Evolutionary conservation across 2,329 filamentous ascomycete species (phyloP).

Genomic region (Calonectria naviculata): DNA sequence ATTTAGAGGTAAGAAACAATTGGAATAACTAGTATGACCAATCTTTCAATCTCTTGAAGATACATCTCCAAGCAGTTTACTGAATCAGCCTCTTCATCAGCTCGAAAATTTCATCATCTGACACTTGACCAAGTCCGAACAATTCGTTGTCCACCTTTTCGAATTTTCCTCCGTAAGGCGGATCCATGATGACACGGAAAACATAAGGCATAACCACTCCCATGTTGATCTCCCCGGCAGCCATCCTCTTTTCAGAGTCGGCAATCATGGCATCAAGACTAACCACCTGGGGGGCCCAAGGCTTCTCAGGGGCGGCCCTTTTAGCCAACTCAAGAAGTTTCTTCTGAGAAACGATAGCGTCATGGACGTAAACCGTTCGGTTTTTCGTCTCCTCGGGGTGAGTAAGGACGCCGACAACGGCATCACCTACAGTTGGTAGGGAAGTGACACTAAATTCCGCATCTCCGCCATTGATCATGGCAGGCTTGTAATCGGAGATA

Average conservation of each 20-base stretch:
- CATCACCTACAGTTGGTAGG: slow-evolving; percentile 57
- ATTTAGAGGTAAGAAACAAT: too few species aligned
- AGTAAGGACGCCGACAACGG: slow-evolving; percentile 59
- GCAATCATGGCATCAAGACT: slow-evolving; percentile 39
- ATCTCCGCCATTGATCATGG: slow-evolving; percentile 62
- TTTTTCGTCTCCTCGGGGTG: slow-evolving; percentile 65
- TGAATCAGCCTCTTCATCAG: slow-evolving; percentile 32
- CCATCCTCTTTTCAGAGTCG: slow-evolving; percentile 41
- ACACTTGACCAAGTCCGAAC: slow-evolving; percentile 54
- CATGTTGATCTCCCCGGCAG: slow-evolving; percentile 40
- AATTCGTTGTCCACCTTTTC: slow-evolving; percentile 54
- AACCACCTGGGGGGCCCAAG: slow-evolving; percentile 55
- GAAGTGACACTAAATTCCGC: slow-evolving; percentile 58
- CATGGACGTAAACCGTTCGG: slow-evolving; percentile 56
- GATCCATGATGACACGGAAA: slow-evolving; percentile 42
- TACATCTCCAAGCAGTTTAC: neutral
- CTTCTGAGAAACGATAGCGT: slow-evolving; percentile 57
- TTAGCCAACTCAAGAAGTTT: slow-evolving; percentile 58
- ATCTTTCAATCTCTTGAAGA: too few species aligned
- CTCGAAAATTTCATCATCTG: slow-evolving; percentile 52
- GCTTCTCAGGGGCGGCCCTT: slow-evolving; percentile 55
- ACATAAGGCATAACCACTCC: slow-evolving; percentile 47
- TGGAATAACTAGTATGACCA: too few species aligned
- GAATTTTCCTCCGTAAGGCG: slow-evolving; percentile 45
- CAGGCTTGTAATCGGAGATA: slow-evolving; percentile 48